These are phyloP conservation scores for Klebsormidium nitens DNA, from an alignment of 139 green algal genomes.

Conservation along the genomic window DNA sequence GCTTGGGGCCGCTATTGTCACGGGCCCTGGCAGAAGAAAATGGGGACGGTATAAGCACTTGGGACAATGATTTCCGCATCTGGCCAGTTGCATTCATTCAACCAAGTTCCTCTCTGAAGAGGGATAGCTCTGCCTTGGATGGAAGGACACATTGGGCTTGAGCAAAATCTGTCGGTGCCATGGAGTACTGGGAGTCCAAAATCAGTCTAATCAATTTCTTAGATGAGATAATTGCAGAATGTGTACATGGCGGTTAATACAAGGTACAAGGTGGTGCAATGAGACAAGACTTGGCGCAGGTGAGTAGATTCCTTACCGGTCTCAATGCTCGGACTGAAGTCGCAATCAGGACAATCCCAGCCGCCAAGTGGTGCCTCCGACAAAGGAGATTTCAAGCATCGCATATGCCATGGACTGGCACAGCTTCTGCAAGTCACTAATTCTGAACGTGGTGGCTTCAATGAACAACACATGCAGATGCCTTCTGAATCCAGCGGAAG, in stretches of 20 bases:
- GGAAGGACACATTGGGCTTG: too few relatives aligned
- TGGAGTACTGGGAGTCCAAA: too few relatives aligned
- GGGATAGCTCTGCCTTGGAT: not conserved
- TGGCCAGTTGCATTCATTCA: not conserved
- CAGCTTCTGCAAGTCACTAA: constrained; percentile 22
- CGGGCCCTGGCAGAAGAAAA: too few relatives aligned
- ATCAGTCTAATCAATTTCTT: too few relatives aligned
- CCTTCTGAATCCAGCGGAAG: constrained; percentile 21
- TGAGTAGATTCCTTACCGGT: too few relatives aligned
- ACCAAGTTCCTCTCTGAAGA: constrained; percentile 2
- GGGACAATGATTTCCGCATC: not conserved
- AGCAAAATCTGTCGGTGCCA: too few relatives aligned
- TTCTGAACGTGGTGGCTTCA: constrained; percentile 9
- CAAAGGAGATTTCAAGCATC: constrained; percentile 12
- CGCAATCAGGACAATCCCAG: constrained; percentile 36
- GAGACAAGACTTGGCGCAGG: too few relatives aligned
- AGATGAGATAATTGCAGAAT: too few relatives aligned
- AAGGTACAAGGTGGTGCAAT: too few relatives aligned
- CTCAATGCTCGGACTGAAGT: not conserved
- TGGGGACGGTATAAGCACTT: too few relatives aligned
- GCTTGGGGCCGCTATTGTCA: not conserved
- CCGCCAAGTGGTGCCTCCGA: constrained; percentile 1
- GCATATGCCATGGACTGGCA: constrained; percentile 27
- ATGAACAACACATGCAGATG: constrained; percentile 22
- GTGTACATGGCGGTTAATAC: too few relatives aligned